Percentiles rank a stretch among this genome's conserved stretches.
phyloP scores from a whole-genome alignment of 345 rosid species.

The Cochlearia excelsa region DNA sequence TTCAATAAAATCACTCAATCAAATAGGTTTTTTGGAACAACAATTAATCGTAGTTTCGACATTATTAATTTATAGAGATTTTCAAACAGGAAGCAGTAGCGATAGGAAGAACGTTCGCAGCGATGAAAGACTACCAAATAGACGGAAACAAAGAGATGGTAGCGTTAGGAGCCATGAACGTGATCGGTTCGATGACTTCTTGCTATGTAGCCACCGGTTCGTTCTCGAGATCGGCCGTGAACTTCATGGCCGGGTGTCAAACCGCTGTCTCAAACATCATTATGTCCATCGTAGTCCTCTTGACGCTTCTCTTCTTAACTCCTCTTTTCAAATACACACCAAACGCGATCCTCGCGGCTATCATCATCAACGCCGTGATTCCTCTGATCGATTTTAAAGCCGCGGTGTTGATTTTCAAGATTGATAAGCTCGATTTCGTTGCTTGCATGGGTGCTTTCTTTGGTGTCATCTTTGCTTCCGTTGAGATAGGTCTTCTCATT shows the following conservation, averaged over 20 bases:
- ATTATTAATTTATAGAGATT: no score
- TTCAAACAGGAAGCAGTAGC: background rate
- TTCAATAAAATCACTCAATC: no score
- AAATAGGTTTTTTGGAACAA: no score
- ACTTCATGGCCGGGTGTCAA: background rate
- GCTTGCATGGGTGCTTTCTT: background rate
- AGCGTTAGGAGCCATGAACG: background rate
- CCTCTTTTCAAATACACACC: background rate
- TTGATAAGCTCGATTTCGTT: background rate
- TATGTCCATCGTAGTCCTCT: background rate
- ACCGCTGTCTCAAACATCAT: background rate
- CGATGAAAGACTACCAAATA: background rate
- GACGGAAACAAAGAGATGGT: background rate
- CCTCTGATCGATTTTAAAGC: background rate
- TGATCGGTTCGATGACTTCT: background rate
- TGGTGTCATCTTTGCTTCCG: background rate
- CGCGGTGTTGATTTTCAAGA: background rate
- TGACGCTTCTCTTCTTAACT: background rate
- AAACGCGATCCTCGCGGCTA: background rate
- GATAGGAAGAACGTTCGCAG: background rate
- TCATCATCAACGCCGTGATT: background rate
- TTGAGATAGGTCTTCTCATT: background rate
- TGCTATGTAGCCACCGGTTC: background rate
- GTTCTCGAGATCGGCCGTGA: background rate
- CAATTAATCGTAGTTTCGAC: no score